A percentile compares a stretch with the other conserved stretches of the same genome.
Conservation (phyloP, 2,329 filamentous ascomycete species). For the Fusarium chuoi region DNA sequence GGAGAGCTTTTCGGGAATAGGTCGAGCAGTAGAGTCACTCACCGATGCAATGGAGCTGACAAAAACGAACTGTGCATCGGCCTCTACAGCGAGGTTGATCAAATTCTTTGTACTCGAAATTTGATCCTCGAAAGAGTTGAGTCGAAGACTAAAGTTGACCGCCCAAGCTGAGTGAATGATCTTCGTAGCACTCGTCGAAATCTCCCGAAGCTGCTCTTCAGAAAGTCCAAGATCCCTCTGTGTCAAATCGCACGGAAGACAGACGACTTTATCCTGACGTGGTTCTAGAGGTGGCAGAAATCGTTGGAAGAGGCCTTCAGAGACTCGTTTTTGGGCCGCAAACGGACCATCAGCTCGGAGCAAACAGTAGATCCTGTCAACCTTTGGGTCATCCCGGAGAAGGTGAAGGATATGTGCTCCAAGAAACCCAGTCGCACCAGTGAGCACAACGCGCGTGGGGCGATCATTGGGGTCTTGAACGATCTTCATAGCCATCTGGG, state of each 20-base stretch:
- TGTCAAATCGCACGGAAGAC: constrained; percentile 27
- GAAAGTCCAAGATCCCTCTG: constrained; percentile 11
- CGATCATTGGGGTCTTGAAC: neutral
- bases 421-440: constrained; percentile 73
- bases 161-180: constrained; percentile 65
- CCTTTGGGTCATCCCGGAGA: neutral
- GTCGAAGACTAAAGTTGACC: constrained; percentile 65
- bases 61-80: constrained; percentile 54
- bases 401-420: constrained; percentile 63
- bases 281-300: constrained; percentile 1
- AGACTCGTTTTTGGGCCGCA: constrained; percentile 17
- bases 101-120: constrained; percentile 58
- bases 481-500: neutral
- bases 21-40: constrained; percentile 44
- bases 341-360: constrained; percentile 49
- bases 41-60: constrained; percentile 62
- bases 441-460: constrained; percentile 55
- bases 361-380: constrained; percentile 48
- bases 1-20: constrained; percentile 48
- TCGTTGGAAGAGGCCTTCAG: constrained; percentile 8
- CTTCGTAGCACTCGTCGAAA: neutral
- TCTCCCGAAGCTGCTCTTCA: neutral
- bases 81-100: constrained; percentile 47
- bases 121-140: constrained; percentile 62
- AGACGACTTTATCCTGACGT: constrained; percentile 14